Conservation (phyloP, 2,329 filamentous ascomycete genomes). For the Graphilbum ipis-grandicollis region DNA sequence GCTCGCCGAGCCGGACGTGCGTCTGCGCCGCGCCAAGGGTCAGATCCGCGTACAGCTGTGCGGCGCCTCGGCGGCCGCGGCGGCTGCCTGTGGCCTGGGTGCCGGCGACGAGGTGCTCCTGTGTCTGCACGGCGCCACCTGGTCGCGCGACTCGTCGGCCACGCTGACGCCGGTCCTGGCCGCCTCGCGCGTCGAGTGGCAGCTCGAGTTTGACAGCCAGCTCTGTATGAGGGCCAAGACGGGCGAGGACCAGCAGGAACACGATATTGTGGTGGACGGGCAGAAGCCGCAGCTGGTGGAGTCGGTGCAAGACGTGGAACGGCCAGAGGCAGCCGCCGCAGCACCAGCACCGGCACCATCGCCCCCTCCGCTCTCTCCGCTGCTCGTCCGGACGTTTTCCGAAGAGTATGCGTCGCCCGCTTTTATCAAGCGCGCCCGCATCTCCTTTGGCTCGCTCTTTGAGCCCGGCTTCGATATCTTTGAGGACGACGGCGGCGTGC, state of each 20-base stretch:
- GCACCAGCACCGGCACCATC: constrained; percentile 5
- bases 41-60: constrained; percentile 67
- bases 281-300: not conserved
- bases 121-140: constrained; percentile 50
- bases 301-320: not conserved
- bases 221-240: not conserved
- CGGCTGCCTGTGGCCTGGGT: constrained; percentile 49
- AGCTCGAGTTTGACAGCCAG: constrained; percentile 13
- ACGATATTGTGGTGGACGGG: not conserved
- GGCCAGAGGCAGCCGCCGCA: not conserved
- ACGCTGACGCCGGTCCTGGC: constrained; percentile 20
- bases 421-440: constrained; percentile 54
- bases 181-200: constrained; percentile 25
- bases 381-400: constrained; percentile 15
- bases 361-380: not conserved
- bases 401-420: constrained; percentile 60
- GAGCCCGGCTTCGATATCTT: constrained; percentile 50
- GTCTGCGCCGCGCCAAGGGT: constrained; percentile 57
- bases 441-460: constrained; percentile 52
- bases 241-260: constrained; percentile 12
- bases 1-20: constrained; percentile 71
- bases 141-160: constrained; percentile 35
- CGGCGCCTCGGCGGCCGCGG: constrained; percentile 49
- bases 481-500: constrained; percentile 46
- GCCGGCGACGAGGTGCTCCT: constrained; percentile 65